Percentiles rank a stretch among this genome's conserved stretches.
Conservation (phyloP, 1,284 basidiomycete species). For the Irpex lacteus region DNA sequence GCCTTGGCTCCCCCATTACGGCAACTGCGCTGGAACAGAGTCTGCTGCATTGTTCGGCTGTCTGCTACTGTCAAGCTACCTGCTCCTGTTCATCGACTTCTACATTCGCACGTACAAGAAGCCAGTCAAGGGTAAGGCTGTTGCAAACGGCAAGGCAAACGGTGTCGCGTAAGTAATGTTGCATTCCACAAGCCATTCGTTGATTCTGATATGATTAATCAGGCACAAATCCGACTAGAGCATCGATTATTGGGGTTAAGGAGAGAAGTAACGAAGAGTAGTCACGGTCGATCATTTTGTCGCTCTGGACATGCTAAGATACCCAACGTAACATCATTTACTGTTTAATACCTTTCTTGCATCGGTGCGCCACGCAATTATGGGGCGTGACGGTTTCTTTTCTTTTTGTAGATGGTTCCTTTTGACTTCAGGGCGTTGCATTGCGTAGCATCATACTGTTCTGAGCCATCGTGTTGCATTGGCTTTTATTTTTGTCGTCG, state of each 20-base stretch:
- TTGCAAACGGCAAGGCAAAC: constrained; percentile 30
- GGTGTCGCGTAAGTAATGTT: constrained; percentile 4
- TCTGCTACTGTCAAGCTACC: constrained; percentile 83
- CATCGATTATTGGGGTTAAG: neutral
- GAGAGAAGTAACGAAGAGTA: neutral
- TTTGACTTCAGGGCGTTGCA: neutral
- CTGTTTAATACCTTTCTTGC: constrained; percentile 12
- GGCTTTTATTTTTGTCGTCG: neutral
- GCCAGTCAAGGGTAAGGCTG: constrained; percentile 36
- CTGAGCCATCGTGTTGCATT: neutral
- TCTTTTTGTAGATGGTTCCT: constrained; percentile 2
- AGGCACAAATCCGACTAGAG: constrained; percentile 31
- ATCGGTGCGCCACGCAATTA: neutral
- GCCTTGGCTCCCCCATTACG: constrained; percentile 62
- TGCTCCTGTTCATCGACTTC: constrained; percentile 90
- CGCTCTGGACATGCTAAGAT: constrained; percentile 2
- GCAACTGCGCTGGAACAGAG: constrained; percentile 88
- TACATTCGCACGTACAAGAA: constrained; percentile 84
- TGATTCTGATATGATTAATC: neutral
- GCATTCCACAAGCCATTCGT: neutral
- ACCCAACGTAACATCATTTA: constrained; percentile 7
- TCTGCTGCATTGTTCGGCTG: constrained; percentile 89
- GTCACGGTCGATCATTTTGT: constrained; percentile 3
- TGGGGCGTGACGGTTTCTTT: neutral
- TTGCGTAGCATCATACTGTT: constrained; percentile 1